Evolutionary conservation across 768 basidiomycete genomes (phyloP).

Genomic region (Sarcomyxa edulis): DNA sequence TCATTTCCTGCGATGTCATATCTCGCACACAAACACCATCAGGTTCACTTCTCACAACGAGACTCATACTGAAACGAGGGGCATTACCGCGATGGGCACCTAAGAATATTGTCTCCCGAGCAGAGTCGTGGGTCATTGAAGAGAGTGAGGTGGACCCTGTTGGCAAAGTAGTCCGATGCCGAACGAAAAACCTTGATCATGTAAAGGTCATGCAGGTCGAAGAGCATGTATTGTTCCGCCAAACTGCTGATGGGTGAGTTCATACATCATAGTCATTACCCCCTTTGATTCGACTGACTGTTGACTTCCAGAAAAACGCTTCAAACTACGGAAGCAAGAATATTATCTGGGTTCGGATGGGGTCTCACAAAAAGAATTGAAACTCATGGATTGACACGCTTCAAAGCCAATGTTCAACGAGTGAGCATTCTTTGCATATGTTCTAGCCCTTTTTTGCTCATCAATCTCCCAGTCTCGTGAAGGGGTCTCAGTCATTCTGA

Average conservation of each 20-base stretch:
- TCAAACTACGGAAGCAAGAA: conserved; percentile 82
- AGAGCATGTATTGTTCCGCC: conserved; percentile 71
- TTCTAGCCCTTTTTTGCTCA: neutral
- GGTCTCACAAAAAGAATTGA: conserved; percentile 85
- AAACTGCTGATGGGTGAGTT: conserved; percentile 66
- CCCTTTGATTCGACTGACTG: conserved; percentile 4
- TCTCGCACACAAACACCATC: conserved; percentile 68
- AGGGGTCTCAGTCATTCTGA: conserved; percentile 80
- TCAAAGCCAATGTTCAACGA: conserved; percentile 84
- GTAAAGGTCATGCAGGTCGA: conserved; percentile 92
- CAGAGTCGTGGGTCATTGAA: conserved; percentile 93
- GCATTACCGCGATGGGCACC: conserved; percentile 92
- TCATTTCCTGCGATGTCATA: conserved; percentile 93
- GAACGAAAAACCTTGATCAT: conserved; percentile 89
- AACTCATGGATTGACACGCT: conserved; percentile 75
- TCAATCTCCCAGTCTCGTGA: conserved; percentile 62
- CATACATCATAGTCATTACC: neutral
- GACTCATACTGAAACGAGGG: conserved; percentile 89
- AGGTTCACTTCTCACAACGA: conserved; percentile 78
- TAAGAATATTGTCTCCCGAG: conserved; percentile 71
- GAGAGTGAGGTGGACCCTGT: conserved; percentile 90
- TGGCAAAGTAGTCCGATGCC: conserved; percentile 69
- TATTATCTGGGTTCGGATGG: conserved; percentile 89
- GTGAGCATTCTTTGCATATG: conserved; percentile 35
- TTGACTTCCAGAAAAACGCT: conserved; percentile 55